These are phyloP conservation scores for Fusarium duplospermum DNA, from an alignment of 2,329 filamentous ascomycete genomes.

Conservation along the genomic window DNA sequence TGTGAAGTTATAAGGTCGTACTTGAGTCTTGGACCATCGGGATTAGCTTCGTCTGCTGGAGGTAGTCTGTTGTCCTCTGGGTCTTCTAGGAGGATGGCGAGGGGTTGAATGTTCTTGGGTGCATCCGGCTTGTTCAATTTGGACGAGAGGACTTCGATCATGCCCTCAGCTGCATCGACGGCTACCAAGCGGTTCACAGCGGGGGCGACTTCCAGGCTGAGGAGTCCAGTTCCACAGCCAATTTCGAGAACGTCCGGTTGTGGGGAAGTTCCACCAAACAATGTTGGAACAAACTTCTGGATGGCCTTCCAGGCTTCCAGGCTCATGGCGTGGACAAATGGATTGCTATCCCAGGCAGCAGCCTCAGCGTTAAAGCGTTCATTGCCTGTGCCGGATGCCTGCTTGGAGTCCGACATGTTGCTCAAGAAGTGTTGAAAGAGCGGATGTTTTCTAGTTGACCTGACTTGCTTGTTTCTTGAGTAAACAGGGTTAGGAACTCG, in stretches of 20 bases:
- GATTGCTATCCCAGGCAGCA: constrained; percentile 65
- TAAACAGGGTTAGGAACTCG: not conserved
- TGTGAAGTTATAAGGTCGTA: constrained; percentile 66
- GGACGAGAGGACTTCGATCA: constrained; percentile 61
- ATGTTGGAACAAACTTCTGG: constrained; percentile 42
- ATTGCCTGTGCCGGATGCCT: constrained; percentile 1
- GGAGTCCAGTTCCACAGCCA: constrained; percentile 67
- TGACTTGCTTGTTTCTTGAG: not conserved
- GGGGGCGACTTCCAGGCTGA: constrained; percentile 62
- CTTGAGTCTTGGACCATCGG: constrained; percentile 46
- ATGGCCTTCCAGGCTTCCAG: constrained; percentile 45
- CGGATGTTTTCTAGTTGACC: not conserved
- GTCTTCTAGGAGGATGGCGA: constrained; percentile 60
- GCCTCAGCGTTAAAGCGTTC: constrained; percentile 66
- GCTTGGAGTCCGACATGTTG: constrained; percentile 1
- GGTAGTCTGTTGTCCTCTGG: constrained; percentile 60
- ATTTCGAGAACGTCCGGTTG: constrained; percentile 62
- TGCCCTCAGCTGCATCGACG: constrained; percentile 65
- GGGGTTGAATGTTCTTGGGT: constrained; percentile 56
- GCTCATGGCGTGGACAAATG: constrained; percentile 60
- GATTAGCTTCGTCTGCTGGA: constrained; percentile 44
- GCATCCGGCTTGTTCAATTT: constrained; percentile 53
- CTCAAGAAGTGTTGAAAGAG: not conserved
- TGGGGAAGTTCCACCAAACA: not conserved
- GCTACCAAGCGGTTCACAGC: constrained; percentile 60